Percentiles rank a stretch among this genome's conserved stretches.
Evolutionary conservation across 768 basidiomycete species (phyloP).

Genomic region (Suillus plorans): DNA sequence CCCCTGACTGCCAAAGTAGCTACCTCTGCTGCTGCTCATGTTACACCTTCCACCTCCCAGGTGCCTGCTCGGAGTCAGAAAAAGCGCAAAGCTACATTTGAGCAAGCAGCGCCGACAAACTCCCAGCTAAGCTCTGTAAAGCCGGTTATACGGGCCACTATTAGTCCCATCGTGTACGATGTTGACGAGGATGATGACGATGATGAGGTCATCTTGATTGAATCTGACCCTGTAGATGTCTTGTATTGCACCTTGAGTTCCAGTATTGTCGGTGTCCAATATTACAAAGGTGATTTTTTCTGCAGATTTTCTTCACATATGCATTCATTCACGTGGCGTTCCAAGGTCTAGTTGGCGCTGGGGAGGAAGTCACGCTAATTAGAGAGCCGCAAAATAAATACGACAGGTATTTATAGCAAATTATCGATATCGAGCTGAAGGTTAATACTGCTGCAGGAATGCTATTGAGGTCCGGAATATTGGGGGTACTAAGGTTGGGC

Average conservation of each 20-base stretch:
- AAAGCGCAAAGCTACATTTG: constrained; percentile 44
- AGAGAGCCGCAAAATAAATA: constrained; percentile 68
- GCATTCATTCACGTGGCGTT: constrained; percentile 7
- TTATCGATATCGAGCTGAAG: not conserved
- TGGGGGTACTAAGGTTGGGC: constrained; percentile 72
- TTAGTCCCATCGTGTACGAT: not conserved
- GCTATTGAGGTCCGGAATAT: constrained; percentile 85
- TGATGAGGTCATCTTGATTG: constrained; percentile 39
- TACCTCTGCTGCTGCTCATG: constrained; percentile 10
- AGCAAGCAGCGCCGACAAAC: constrained; percentile 15
- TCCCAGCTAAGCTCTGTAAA: constrained; percentile 17
- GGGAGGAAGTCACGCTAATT: constrained; percentile 71
- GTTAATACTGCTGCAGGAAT: constrained; percentile 44
- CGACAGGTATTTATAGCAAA: constrained; percentile 50
- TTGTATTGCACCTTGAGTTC: constrained; percentile 59
- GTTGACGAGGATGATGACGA: constrained; percentile 36
- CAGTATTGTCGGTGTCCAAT: constrained; percentile 80
- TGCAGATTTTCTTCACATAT: not conserved
- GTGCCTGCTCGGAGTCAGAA: constrained; percentile 28
- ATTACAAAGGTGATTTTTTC: constrained; percentile 59
- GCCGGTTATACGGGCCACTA: constrained; percentile 10
- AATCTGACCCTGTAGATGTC: constrained; percentile 61
- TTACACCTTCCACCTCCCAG: constrained; percentile 1
- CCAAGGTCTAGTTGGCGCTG: constrained; percentile 72
- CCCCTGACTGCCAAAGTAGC: constrained; percentile 43